Evolutionary conservation across 257 asterid genomes (phyloP), one percentile per base, ranked within the genome.

Genomic region (Ilex aquifolium): DNA sequence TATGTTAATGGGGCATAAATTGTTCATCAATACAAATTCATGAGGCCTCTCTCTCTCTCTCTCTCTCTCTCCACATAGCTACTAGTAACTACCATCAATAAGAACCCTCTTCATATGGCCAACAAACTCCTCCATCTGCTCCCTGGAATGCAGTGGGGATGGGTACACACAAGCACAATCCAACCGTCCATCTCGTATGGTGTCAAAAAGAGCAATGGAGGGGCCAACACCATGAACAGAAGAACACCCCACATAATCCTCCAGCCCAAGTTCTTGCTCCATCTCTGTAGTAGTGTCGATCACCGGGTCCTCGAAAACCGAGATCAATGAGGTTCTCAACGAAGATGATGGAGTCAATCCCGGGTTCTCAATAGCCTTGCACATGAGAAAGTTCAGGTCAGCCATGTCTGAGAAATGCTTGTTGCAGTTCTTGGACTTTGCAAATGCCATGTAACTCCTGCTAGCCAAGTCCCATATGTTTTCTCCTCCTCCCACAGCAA

Each of bases 221-320:
- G 95, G 90, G 64, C 95, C 95, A 6, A 84, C 76, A 7, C 95
- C 90, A 59, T 87, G 95, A 40, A 60, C 52, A 0, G 95, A 78
- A 31, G 95, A 81, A 65, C 93, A 87, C 12, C 90, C 95, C 66
- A 87, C 27, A 71, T 78, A 87, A 71, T 83, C 92, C 49, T 77
- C 82, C 31, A 70, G 77, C 14, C 85, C 95, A 17, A 84, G 62
- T 17, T 46, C 59, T 2, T 32, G 61, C 77, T 77, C 84, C 29
- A 58, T 29, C 1, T 62, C 27, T 6, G 30, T 12, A 49, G 85
- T 58, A 44, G 72, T 61, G 32, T 87, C 87, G 17, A 82, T 27
- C 53, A 84, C 91, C 17, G 91, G 87, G 29, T 87, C 95, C 72
- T 87, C 95, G 13, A 84, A 87, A 21, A 87, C 95, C 7, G 88